Evolutionary conservation across 768 basidiomycete species (phyloP).

Genomic region (Steccherinum ochraceum): DNA sequence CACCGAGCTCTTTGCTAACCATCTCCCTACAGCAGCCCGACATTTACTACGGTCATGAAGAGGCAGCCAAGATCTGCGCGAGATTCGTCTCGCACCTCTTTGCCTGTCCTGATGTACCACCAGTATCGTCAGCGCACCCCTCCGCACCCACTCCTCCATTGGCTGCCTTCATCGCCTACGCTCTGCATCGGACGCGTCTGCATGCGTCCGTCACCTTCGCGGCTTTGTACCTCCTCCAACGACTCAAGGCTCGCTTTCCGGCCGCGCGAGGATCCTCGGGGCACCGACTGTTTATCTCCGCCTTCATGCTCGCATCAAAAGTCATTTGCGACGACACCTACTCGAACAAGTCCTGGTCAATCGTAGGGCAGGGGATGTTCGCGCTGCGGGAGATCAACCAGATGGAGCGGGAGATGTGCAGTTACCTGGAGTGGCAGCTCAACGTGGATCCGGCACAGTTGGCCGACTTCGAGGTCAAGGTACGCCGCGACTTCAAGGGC

Average conservation of each 20-base stretch:
- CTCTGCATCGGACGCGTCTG: conserved; percentile 71
- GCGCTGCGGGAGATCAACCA: conserved; percentile 86
- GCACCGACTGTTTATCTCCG: conserved; percentile 85
- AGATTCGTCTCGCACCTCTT: conserved; percentile 84
- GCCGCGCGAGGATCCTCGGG: conserved; percentile 87
- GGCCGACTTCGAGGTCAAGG: conserved; percentile 51
- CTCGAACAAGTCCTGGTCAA: conserved; percentile 61
- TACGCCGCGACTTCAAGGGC: conserved; percentile 54
- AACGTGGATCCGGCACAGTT: conserved; percentile 65
- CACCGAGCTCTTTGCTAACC: conserved; percentile 1
- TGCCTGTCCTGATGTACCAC: conserved; percentile 78
- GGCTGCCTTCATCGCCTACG: conserved; percentile 81
- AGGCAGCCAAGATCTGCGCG: conserved; percentile 58
- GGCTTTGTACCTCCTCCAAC: conserved; percentile 66
- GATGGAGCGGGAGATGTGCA: conserved; percentile 94
- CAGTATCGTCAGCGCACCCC: conserved; percentile 29
- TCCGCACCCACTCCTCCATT: conserved; percentile 54
- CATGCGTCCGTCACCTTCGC: conserved; percentile 54
- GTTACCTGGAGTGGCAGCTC: conserved; percentile 90
- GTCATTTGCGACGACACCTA: conserved; percentile 64
- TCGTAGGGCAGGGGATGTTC: conserved; percentile 60
- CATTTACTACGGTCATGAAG: conserved; percentile 74
- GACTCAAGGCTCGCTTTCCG: conserved; percentile 88
- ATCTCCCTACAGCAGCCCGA: conserved; percentile 27
- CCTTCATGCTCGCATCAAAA: conserved; percentile 89